Evolutionary conservation across 768 basidiomycete genomes (phyloP).

Genomic region (Phlebiopsis gigantea): DNA sequence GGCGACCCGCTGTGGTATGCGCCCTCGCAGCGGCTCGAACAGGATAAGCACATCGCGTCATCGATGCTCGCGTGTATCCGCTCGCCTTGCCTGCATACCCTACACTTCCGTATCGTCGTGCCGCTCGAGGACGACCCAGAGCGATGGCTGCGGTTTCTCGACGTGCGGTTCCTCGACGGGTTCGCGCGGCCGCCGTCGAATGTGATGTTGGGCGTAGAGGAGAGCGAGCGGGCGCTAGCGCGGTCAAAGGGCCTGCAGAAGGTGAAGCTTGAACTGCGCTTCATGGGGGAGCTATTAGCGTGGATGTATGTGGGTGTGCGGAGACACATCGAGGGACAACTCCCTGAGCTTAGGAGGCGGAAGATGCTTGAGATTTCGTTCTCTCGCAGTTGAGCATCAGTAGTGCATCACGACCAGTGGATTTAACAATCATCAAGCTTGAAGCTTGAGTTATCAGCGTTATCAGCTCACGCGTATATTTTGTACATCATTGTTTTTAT

Average conservation of each 20-base stretch:
- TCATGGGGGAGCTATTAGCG: neutral
- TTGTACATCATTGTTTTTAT: too few relatives aligned
- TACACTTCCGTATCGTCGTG: slow-evolving; percentile 1
- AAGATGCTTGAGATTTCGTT: neutral
- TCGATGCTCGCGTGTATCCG: neutral
- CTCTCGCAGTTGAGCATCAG: neutral
- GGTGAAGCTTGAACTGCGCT: neutral
- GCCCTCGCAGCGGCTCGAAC: neutral
- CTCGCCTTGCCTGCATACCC: neutral
- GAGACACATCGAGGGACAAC: neutral
- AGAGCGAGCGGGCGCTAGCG: neutral
- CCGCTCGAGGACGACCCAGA: neutral
- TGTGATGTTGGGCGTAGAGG: neutral
- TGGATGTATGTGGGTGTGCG: neutral
- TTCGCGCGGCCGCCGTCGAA: slow-evolving; percentile 1
- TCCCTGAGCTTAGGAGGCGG: neutral
- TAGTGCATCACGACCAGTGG: neutral
- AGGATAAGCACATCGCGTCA: neutral
- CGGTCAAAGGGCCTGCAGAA: neutral
- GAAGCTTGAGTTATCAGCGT: too few relatives aligned
- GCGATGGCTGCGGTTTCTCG: slow-evolving; percentile 4
- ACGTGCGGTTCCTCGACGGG: slow-evolving; percentile 6
- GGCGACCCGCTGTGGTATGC: slow-evolving; percentile 1
- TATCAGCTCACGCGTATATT: too few relatives aligned
- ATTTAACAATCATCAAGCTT: too few relatives aligned